Evolutionary conservation across 768 basidiomycete species (phyloP).

Genomic region (Boletus rufocinnamomeus): DNA sequence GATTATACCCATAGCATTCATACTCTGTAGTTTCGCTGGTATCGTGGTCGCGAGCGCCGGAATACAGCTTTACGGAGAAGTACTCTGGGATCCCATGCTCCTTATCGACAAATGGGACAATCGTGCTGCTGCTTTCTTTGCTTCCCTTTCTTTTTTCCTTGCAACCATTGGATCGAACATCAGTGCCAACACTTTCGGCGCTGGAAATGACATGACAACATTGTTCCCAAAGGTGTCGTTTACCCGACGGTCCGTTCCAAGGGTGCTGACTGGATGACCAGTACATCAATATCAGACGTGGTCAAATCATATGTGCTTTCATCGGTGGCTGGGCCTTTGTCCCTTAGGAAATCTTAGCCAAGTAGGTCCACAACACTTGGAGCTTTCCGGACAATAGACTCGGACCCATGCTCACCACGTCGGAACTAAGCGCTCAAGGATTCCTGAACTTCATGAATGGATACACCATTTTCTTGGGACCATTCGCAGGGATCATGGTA

Average conservation of each 20-base stretch:
- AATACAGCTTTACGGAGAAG: conserved; percentile 65
- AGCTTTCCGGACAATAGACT: neutral
- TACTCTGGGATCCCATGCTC: conserved; percentile 73
- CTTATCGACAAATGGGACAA: conserved; percentile 84
- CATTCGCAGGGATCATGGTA: conserved; percentile 77
- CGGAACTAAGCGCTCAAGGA: conserved; percentile 48
- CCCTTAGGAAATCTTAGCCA: conserved; percentile 81
- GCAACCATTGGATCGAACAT: conserved; percentile 74
- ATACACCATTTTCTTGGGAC: conserved; percentile 85
- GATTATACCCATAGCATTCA: conserved; percentile 81
- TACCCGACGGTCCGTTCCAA: neutral
- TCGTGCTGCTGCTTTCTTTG: conserved; percentile 84
- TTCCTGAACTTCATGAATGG: conserved; percentile 82
- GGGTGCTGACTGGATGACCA: conserved; percentile 12
- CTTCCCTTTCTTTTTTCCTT: conserved; percentile 68
- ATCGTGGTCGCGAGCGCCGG: conserved; percentile 81
- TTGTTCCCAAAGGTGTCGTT: conserved; percentile 54
- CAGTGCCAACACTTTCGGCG: conserved; percentile 73
- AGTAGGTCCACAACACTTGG: conserved; percentile 19
- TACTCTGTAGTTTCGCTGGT: conserved; percentile 73
- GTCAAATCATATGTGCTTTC: conserved; percentile 32
- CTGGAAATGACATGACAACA: conserved; percentile 84
- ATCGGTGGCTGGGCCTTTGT: conserved; percentile 74
- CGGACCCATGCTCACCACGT: too few species aligned
- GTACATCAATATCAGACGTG: conserved; percentile 35